Evolutionary conservation across 176 grass and related monocot species (phyloP).

Genomic region (Dendrocalamus sinicus): DNA sequence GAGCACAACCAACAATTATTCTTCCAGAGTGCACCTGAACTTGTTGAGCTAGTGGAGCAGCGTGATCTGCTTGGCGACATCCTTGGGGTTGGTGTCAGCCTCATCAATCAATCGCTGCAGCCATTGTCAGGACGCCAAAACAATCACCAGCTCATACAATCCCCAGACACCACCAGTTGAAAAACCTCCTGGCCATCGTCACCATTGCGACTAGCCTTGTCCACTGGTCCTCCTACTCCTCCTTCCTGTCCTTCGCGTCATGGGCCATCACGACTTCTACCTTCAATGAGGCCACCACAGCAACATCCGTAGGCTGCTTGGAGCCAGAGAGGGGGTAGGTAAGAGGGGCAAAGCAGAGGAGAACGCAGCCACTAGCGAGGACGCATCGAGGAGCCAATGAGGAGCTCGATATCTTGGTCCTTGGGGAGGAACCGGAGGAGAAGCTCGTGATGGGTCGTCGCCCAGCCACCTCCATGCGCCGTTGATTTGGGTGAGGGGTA

Average conservation of each 20-base stretch:
- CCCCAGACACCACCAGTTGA: conserved; percentile 57
- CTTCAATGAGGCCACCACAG: conserved; percentile 13
- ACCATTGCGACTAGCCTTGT: conserved; percentile 50
- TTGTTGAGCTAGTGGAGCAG: conserved; percentile 91
- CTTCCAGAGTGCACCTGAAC: conserved; percentile 53
- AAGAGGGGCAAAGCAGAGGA: too few species aligned
- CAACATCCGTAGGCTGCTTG: not conserved
- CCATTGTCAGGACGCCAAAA: conserved; percentile 71
- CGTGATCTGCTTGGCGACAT: conserved; percentile 68
- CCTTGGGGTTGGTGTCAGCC: conserved; percentile 75
- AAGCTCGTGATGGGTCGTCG: too few species aligned
- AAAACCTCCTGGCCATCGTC: conserved; percentile 48
- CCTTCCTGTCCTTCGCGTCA: too few species aligned
- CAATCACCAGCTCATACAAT: conserved; percentile 81
- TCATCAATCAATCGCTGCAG: not conserved
- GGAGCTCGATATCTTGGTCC: too few species aligned
- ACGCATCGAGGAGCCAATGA: too few species aligned
- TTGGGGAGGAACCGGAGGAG: too few species aligned
- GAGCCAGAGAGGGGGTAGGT: too few species aligned
- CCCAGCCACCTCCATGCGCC: too few species aligned
- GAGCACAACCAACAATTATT: not conserved
- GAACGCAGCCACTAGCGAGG: too few species aligned
- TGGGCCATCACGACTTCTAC: not conserved
- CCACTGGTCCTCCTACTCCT: not conserved
- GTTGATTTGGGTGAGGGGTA: too few species aligned